Evolutionary conservation across 169 alveolate genomes (phyloP).

Genomic region (Nephromyces sp.): DNA sequence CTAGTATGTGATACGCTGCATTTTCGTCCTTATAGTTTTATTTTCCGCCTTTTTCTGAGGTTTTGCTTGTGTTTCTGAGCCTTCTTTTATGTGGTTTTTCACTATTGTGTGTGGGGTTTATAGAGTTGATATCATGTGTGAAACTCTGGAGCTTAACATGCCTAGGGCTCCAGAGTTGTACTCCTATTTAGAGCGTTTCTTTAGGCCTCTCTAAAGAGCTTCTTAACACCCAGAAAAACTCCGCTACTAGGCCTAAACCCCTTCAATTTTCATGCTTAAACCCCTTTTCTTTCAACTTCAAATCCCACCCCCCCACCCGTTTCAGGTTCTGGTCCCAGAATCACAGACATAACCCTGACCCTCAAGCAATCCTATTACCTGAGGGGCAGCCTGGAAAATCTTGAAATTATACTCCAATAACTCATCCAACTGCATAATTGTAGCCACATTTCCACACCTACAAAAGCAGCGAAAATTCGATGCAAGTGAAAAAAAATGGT

Average conservation of each 20-base stretch:
- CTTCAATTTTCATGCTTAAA: not conserved
- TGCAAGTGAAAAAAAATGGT: no score
- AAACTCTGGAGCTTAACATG: no score
- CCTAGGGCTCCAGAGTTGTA: no score
- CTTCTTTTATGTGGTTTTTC: no score
- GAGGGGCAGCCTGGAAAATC: slow-evolving; percentile 73
- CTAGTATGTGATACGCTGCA: no score
- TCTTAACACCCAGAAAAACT: slow-evolving; percentile 9
- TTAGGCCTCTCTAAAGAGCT: no score
- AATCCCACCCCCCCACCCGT: not conserved
- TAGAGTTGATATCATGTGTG: no score
- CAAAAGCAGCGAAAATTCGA: not conserved
- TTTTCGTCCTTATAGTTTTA: no score
- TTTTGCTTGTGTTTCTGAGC: no score
- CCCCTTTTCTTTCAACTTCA: not conserved
- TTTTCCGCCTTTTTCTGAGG: no score
- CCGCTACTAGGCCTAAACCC: not conserved
- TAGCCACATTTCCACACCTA: slow-evolving; percentile 79
- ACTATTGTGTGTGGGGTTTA: no score
- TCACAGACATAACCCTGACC: not conserved
- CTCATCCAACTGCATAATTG: slow-evolving; percentile 81
- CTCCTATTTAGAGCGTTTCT: no score
- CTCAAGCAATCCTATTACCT: slow-evolving; percentile 9
- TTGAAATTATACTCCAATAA: slow-evolving; percentile 58
- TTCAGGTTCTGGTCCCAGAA: not conserved